Percentiles rank a stretch among this genome's conserved stretches.
Conservation (phyloP, 805 yeast genomes). For the Candida pseudofarinosa region DNA sequence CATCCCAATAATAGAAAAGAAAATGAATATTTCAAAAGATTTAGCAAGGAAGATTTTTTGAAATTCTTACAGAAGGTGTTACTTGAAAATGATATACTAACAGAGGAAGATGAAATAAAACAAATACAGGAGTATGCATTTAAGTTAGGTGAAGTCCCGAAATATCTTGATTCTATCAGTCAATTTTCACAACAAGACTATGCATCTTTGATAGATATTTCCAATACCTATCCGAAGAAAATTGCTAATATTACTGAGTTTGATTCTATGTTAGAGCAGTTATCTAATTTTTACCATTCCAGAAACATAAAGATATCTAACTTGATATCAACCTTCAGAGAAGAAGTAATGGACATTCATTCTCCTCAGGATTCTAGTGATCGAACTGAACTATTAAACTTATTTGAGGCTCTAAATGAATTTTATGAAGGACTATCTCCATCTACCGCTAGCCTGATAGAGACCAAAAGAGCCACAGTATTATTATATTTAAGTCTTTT, state of each 20-base stretch:
- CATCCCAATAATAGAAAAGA: neutral
- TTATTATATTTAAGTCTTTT: neutral
- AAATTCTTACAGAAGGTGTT: neutral
- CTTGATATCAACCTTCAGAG: neutral
- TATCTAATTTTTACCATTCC: slow-evolving; percentile 20
- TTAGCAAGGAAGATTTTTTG: slow-evolving; percentile 5
- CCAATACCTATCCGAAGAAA: slow-evolving; percentile 13
- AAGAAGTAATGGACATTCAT: neutral
- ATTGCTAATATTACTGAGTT: slow-evolving; percentile 27
- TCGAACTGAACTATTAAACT: slow-evolving; percentile 1
- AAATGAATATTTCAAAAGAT: slow-evolving; percentile 4
- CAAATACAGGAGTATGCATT: slow-evolving; percentile 27
- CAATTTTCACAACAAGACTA: neutral
- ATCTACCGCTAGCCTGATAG: neutral
- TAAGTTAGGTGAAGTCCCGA: slow-evolving; percentile 19
- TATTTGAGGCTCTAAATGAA: neutral
- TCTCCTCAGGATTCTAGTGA: slow-evolving; percentile 4
- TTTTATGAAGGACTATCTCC: neutral
- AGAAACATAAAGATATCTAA: slow-evolving; percentile 17
- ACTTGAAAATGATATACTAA: neutral
- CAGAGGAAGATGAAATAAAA: slow-evolving; percentile 8
- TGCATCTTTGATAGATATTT: slow-evolving; percentile 7
- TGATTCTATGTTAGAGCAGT: slow-evolving; percentile 37
- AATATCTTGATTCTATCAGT: neutral
- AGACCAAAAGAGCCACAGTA: neutral